These are phyloP conservation scores for Lipomyces starkeyi DNA, from an alignment of 805 yeast genomes.

Conservation along the genomic window DNA sequence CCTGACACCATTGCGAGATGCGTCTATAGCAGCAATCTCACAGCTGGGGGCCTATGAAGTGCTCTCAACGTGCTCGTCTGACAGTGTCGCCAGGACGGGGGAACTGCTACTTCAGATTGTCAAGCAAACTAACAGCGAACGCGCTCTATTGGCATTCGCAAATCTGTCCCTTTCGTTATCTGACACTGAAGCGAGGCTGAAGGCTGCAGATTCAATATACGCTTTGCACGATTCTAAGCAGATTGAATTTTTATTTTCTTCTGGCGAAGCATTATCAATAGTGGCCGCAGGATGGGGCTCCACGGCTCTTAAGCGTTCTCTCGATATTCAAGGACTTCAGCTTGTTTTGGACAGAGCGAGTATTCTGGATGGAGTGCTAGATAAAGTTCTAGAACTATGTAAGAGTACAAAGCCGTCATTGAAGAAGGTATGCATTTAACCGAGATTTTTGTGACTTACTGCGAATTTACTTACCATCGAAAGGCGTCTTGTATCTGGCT, in stretches of 20 bases:
- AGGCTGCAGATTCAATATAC: slow-evolving; percentile 53
- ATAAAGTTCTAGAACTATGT: slow-evolving; percentile 58
- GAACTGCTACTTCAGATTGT: slow-evolving; percentile 35
- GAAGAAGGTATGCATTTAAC: slow-evolving; percentile 51
- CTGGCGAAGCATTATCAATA: slow-evolving; percentile 83
- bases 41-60: slow-evolving; percentile 52
- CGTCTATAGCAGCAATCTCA: slow-evolving; percentile 40
- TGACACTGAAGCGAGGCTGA: slow-evolving; percentile 41
- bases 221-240: slow-evolving; percentile 70
- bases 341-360: slow-evolving; percentile 27
- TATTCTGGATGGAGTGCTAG: slow-evolving; percentile 50
- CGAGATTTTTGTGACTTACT: slow-evolving; percentile 37
- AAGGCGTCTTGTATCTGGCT: slow-evolving; percentile 80
- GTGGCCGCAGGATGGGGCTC: slow-evolving; percentile 80
- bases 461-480: neutral
- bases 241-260: slow-evolving; percentile 73
- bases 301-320: slow-evolving; percentile 54
- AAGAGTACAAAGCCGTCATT: slow-evolving; percentile 72
- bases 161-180: slow-evolving; percentile 53
- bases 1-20: slow-evolving; percentile 21
- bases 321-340: slow-evolving; percentile 55
- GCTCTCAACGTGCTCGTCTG: slow-evolving; percentile 38
- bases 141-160: slow-evolving; percentile 62
- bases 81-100: slow-evolving; percentile 21
- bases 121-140: slow-evolving; percentile 62